Conservation (phyloP, 164 flowering plant species). For the Chimonanthus salicifolius region DNA sequence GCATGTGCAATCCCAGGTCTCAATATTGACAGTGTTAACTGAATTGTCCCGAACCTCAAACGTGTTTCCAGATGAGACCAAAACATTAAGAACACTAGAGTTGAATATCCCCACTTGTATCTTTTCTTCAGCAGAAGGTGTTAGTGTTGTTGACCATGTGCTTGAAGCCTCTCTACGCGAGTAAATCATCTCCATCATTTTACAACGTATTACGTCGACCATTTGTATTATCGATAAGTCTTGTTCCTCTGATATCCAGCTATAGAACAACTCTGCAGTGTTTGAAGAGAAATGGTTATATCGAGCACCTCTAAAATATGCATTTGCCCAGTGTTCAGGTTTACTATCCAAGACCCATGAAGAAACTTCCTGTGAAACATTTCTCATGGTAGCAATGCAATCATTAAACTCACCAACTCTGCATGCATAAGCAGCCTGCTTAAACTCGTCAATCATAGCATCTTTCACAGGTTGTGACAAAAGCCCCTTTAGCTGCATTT, state of each 20-base stretch:
- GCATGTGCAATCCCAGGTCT: slow-evolving; percentile 46
- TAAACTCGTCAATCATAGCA: slow-evolving; percentile 52
- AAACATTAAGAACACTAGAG: slow-evolving; percentile 37
- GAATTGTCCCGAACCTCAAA: slow-evolving; percentile 49
- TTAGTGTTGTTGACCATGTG: slow-evolving; percentile 42
- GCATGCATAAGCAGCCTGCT: slow-evolving; percentile 60
- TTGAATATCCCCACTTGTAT: slow-evolving; percentile 32
- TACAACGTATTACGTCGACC: slow-evolving; percentile 6
- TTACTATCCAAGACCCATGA: slow-evolving; percentile 61
- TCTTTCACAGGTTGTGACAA: slow-evolving; percentile 71
- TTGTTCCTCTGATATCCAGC: slow-evolving; percentile 6
- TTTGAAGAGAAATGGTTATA: slow-evolving; percentile 72
- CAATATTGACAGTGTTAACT: slow-evolving; percentile 38
- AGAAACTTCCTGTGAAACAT: slow-evolving; percentile 62
- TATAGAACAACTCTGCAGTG: slow-evolving; percentile 49
- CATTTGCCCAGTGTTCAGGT: slow-evolving; percentile 76
- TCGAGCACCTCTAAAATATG: slow-evolving; percentile 61
- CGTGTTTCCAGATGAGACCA: slow-evolving; percentile 40
- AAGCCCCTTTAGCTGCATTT: slow-evolving; percentile 48
- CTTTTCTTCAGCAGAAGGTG: slow-evolving; percentile 47
- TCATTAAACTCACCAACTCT: slow-evolving; percentile 47
- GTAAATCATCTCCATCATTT: slow-evolving; percentile 13
- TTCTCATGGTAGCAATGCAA: slow-evolving; percentile 48
- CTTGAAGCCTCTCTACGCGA: slow-evolving; percentile 8
- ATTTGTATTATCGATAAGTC: slow-evolving; percentile 7